phyloP scores from a whole-genome alignment of 1,284 basidiomycete genomes.

The Pseudozyma thailandica region DNA sequence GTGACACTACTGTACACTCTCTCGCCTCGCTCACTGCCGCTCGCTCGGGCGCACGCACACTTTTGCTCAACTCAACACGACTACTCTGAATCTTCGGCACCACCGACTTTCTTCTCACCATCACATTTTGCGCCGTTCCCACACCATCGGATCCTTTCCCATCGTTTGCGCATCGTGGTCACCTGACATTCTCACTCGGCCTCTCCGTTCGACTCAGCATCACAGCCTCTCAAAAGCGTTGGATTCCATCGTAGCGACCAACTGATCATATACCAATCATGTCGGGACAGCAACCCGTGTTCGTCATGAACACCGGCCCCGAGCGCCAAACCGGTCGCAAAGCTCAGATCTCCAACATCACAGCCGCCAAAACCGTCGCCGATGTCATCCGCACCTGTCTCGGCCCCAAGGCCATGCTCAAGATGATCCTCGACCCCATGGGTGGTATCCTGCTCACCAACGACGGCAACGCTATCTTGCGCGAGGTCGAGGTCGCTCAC shows the following conservation, averaged over 20 bases:
- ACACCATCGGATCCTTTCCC: slow-evolving; percentile 3
- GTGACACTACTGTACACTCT: too few species aligned
- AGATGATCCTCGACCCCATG: slow-evolving; percentile 90
- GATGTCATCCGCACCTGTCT: slow-evolving; percentile 99
- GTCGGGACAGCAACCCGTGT: slow-evolving; percentile 66
- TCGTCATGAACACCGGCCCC: slow-evolving; percentile 78
- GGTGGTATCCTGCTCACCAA: slow-evolving; percentile 77
- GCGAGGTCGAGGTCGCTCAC: slow-evolving; percentile 97
- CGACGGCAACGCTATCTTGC: slow-evolving; percentile 95
- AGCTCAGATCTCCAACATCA: slow-evolving; percentile 96
- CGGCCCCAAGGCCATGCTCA: slow-evolving; percentile 97
- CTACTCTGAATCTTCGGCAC: slow-evolving; percentile 4
- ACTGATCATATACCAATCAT: slow-evolving; percentile 29
- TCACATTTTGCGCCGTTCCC: slow-evolving; percentile 6
- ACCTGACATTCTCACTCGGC: not conserved
- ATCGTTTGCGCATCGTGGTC: slow-evolving; percentile 1
- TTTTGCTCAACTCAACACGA: not conserved
- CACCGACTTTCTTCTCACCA: slow-evolving; percentile 4
- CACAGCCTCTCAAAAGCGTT: not conserved
- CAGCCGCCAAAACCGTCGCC: slow-evolving; percentile 97
- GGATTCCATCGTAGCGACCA: not conserved
- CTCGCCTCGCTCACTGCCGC: not conserved
- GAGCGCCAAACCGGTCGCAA: slow-evolving; percentile 93
- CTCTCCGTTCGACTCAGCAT: slow-evolving; percentile 3
- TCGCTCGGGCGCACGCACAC: not conserved